Evolutionary conservation across 192 early-diverging fungal species (phyloP).

Genomic region (Martensiomyces pterosporus): DNA sequence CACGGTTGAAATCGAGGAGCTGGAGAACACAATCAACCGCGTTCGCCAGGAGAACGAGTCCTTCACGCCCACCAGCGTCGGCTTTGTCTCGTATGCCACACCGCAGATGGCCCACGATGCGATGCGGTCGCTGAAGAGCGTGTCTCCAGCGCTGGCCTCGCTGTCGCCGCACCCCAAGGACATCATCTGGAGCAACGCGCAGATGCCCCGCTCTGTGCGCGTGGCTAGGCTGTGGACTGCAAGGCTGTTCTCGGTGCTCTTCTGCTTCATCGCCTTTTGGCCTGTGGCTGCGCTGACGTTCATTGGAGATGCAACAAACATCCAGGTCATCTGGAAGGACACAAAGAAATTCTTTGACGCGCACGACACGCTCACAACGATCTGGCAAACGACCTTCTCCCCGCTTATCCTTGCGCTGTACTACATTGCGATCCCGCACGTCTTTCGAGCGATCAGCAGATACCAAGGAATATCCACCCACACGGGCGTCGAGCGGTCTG

Average conservation of each 20-base stretch:
- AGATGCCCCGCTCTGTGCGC: constrained; percentile 52
- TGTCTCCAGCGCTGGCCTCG: constrained; percentile 13
- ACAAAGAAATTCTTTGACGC: constrained; percentile 46
- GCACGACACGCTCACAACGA: constrained; percentile 52
- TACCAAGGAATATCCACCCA: constrained; percentile 69
- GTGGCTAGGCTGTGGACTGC: constrained; percentile 36
- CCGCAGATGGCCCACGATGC: constrained; percentile 51
- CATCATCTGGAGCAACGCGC: constrained; percentile 70
- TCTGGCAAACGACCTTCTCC: constrained; percentile 63
- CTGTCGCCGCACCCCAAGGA: constrained; percentile 71
- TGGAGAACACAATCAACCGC: constrained; percentile 54
- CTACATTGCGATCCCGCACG: constrained; percentile 60
- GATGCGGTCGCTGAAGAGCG: constrained; percentile 23
- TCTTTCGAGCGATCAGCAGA: constrained; percentile 58
- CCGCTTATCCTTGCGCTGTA: constrained; percentile 64
- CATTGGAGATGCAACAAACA: constrained; percentile 55
- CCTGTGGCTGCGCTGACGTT: constrained; percentile 61
- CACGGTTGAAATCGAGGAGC: constrained; percentile 56
- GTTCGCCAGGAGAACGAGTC: constrained; percentile 46
- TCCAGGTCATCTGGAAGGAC: constrained; percentile 54
- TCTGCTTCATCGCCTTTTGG: constrained; percentile 65
- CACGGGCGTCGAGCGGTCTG: constrained; percentile 64
- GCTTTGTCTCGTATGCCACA: constrained; percentile 62
- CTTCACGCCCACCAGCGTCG: constrained; percentile 61
- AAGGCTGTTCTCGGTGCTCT: constrained; percentile 49